Evolutionary conservation across 2,329 filamentous ascomycete species (phyloP).

Genomic region (Aspergillus nomiae): DNA sequence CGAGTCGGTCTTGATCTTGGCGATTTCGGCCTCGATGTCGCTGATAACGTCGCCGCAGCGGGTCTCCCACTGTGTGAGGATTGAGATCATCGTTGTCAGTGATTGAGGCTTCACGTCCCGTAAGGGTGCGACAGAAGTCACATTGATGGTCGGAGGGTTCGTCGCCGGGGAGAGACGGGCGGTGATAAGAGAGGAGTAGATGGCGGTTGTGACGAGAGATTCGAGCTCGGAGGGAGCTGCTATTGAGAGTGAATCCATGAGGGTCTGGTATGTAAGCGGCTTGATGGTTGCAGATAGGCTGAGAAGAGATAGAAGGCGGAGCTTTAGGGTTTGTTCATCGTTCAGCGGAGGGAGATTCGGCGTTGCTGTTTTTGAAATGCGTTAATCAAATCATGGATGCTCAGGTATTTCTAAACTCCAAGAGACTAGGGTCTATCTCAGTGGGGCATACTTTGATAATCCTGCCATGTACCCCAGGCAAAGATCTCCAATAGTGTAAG

Average conservation of each 20-base stretch:
- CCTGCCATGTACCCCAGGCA: conserved; percentile 83
- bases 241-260: conserved; percentile 70
- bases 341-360: conserved; percentile 70
- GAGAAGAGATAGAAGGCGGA: conserved; percentile 86
- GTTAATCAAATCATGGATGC: not conserved
- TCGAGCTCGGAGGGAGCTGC: conserved; percentile 71
- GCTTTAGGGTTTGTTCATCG: conserved; percentile 75
- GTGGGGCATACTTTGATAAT: conserved; percentile 65
- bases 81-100: conserved; percentile 67
- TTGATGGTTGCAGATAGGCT: conserved; percentile 70
- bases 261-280: conserved; percentile 71
- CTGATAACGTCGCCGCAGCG: conserved; percentile 74
- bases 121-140: conserved; percentile 79
- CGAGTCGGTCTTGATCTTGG: conserved; percentile 63
- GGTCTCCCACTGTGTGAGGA: conserved; percentile 73
- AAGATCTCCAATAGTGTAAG: conserved; percentile 82
- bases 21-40: conserved; percentile 76
- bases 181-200: conserved; percentile 80
- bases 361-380: conserved; percentile 38
- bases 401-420: not conserved
- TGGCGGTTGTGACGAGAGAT: conserved; percentile 79
- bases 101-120: conserved; percentile 79
- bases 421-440: not conserved
- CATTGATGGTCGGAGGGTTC: conserved; percentile 69
- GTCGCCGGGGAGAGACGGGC: conserved; percentile 90